These are phyloP conservation scores for Acaromyces ingoldii DNA, from an alignment of 1,284 basidiomycete species.

Conservation along the genomic window DNA sequence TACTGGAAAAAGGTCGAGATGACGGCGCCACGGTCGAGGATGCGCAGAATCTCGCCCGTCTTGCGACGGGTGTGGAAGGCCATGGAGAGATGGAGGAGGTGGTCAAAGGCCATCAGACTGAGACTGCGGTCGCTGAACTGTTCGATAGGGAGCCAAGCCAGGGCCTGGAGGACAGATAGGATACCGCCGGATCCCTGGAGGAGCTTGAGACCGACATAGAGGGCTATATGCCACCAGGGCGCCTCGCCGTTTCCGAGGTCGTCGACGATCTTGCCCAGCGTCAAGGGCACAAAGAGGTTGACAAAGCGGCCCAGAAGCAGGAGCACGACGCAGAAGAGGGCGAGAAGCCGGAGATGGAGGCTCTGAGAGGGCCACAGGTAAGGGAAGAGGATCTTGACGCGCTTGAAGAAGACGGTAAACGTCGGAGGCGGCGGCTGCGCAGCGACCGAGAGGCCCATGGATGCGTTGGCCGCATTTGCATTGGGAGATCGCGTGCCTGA, in stretches of 20 bases:
- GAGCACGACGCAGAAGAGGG: constrained; percentile 65
- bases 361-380: constrained; percentile 76
- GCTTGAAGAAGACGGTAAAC: constrained; percentile 32
- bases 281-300: constrained; percentile 67
- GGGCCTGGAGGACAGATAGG: constrained; percentile 35
- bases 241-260: constrained; percentile 39
- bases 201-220: constrained; percentile 52
- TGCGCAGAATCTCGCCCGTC: constrained; percentile 65
- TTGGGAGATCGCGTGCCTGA: constrained; percentile 2
- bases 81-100: constrained; percentile 61
- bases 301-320: constrained; percentile 70
- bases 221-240: constrained; percentile 35
- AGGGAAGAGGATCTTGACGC: constrained; percentile 63
- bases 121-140: constrained; percentile 62
- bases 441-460: constrained; percentile 41
- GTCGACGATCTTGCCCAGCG: constrained; percentile 65
- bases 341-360: constrained; percentile 63
- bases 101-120: constrained; percentile 49
- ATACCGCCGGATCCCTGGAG: constrained; percentile 53
- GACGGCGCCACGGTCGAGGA: constrained; percentile 62
- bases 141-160: constrained; percentile 70
- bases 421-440: constrained; percentile 38
- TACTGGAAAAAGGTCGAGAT: constrained; percentile 54
- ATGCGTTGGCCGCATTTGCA: constrained; percentile 22
- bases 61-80: constrained; percentile 74